These are phyloP conservation scores for Ogataea henricii DNA, from an alignment of 805 yeast genomes.

Conservation along the genomic window DNA sequence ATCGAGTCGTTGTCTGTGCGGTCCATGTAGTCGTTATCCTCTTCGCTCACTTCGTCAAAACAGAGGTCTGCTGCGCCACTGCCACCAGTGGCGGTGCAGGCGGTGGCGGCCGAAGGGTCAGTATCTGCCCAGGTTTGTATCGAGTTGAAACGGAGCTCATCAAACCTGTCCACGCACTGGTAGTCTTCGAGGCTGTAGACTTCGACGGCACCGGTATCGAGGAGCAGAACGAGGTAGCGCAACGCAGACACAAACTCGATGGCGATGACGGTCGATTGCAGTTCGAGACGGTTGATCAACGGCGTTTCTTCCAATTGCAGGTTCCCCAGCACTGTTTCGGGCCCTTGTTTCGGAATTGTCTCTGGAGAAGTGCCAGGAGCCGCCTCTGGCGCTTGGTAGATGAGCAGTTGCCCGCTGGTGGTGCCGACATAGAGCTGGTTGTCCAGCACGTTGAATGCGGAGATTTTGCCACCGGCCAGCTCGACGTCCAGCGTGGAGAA, in stretches of 20 bases:
- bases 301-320: slow-evolving; percentile 21
- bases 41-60: slow-evolving; percentile 21
- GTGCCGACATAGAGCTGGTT: slow-evolving; percentile 26
- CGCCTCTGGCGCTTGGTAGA: slow-evolving; percentile 22
- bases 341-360: slow-evolving; percentile 2
- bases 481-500: slow-evolving; percentile 17
- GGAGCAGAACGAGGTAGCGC: slow-evolving; percentile 32
- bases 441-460: slow-evolving; percentile 20
- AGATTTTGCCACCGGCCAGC: slow-evolving; percentile 17
- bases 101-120: slow-evolving; percentile 6
- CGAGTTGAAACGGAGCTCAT: slow-evolving; percentile 36
- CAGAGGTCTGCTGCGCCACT: slow-evolving; percentile 8
- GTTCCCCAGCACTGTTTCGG: slow-evolving; percentile 2
- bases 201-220: slow-evolving; percentile 34
- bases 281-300: slow-evolving; percentile 16
- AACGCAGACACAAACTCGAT: slow-evolving; percentile 36
- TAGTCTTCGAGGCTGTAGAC: slow-evolving; percentile 35
- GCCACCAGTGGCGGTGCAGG: background rate
- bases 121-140: slow-evolving; percentile 28
- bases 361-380: background rate
- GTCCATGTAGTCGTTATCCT: slow-evolving; percentile 25
- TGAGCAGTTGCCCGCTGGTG: slow-evolving; percentile 21
- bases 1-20: slow-evolving; percentile 31
- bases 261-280: slow-evolving; percentile 31
- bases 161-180: slow-evolving; percentile 33